phyloP scores from a whole-genome alignment of 2,329 filamentous ascomycete genomes.

The Diaporthe nobilis region DNA sequence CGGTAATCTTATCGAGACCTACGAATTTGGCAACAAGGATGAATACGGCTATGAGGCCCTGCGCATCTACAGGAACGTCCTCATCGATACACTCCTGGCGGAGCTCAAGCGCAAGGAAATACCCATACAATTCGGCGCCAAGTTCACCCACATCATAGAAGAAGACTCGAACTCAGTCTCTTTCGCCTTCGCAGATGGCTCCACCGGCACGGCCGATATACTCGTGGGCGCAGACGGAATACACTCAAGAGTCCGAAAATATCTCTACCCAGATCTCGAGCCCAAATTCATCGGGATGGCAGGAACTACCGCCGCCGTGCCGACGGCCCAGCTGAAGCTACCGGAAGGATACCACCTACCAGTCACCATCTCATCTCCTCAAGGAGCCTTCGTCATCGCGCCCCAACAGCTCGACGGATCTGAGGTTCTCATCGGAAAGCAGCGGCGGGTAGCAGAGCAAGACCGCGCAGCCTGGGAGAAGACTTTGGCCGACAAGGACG shows the following conservation, averaged over 20 bases:
- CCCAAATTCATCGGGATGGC: slow-evolving; percentile 66
- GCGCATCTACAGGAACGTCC: slow-evolving; percentile 66
- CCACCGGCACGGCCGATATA: slow-evolving; percentile 54
- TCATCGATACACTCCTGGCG: slow-evolving; percentile 63
- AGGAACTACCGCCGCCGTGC: slow-evolving; percentile 51
- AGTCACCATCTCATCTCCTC: slow-evolving; percentile 57
- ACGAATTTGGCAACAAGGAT: slow-evolving; percentile 62
- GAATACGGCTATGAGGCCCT: slow-evolving; percentile 67
- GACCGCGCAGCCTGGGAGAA: slow-evolving; percentile 59
- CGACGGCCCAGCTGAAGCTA: slow-evolving; percentile 54
- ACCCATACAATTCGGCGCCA: slow-evolving; percentile 61
- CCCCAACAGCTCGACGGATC: slow-evolving; percentile 63
- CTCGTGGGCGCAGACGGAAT: slow-evolving; percentile 73
- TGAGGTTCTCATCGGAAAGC: slow-evolving; percentile 63
- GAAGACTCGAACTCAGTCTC: slow-evolving; percentile 58
- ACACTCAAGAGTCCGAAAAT: slow-evolving; percentile 67
- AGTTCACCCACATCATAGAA: slow-evolving; percentile 59
- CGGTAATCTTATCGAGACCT: slow-evolving; percentile 54
- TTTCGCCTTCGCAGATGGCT: slow-evolving; percentile 64
- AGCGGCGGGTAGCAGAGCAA: slow-evolving; percentile 54
- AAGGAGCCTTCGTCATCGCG: slow-evolving; percentile 65
- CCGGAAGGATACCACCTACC: slow-evolving; percentile 56
- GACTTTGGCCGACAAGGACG: slow-evolving; percentile 56
- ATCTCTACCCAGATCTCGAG: slow-evolving; percentile 63
- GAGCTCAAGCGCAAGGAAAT: slow-evolving; percentile 58